A percentile compares a stretch with the other conserved stretches of the same genome.
Evolutionary conservation across 2,329 filamentous ascomycete species (phyloP).

Genomic region (Escovopsis sp.): DNA sequence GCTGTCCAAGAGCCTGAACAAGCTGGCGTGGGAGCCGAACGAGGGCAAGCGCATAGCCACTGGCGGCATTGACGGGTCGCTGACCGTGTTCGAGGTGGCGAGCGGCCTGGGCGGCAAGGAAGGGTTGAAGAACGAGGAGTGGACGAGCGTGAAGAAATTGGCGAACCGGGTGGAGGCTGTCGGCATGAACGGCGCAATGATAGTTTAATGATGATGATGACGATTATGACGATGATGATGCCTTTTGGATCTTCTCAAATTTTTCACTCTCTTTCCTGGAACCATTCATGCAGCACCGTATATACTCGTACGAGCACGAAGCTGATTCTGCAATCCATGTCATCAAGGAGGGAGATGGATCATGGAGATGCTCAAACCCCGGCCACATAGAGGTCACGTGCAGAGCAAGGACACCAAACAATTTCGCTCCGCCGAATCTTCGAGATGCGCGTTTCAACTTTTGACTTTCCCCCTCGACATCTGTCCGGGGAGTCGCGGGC

Average conservation of each 20-base stretch:
- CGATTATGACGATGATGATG: background rate
- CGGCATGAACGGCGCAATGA: conserved; percentile 33
- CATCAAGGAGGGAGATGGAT: too few relatives aligned
- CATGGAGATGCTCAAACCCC: too few relatives aligned
- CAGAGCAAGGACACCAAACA: too few relatives aligned
- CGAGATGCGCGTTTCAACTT: too few relatives aligned
- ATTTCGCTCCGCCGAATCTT: too few relatives aligned
- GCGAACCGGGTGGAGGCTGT: conserved; percentile 58
- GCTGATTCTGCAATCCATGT: too few relatives aligned
- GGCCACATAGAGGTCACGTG: too few relatives aligned
- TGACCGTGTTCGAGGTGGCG: conserved; percentile 89
- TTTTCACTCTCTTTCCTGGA: too few relatives aligned
- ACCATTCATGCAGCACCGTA: too few relatives aligned
- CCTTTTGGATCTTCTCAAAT: background rate
- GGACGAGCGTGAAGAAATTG: conserved; percentile 83
- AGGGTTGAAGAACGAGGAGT: conserved; percentile 71
- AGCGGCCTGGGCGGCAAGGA: conserved; percentile 73
- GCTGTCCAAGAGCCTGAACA: conserved; percentile 79
- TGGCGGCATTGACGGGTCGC: conserved; percentile 78
- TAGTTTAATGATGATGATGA: conserved; percentile 14
- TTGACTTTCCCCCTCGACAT: too few relatives aligned
- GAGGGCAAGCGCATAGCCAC: conserved; percentile 80
- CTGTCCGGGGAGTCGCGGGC: too few relatives aligned
- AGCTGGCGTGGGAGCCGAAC: conserved; percentile 81
- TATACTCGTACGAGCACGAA: too few relatives aligned